phyloP scores from a whole-genome alignment of 345 rosid genomes.

The Acer negundo region DNA sequence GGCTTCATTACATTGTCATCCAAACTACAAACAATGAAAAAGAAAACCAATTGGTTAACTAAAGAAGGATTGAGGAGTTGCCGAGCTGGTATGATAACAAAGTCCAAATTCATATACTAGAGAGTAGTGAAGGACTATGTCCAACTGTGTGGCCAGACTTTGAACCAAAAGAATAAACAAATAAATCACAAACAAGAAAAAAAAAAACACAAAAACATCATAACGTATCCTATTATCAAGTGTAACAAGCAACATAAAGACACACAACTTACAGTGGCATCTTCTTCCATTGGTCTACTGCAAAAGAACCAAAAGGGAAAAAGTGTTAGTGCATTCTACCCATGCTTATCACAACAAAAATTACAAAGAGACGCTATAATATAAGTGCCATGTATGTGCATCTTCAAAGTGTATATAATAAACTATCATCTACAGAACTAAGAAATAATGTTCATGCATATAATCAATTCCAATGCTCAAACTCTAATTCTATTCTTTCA shows the following conservation, averaged over 20 bases:
- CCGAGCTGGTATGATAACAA: neutral
- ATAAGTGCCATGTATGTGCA: neutral
- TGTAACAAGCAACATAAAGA: neutral
- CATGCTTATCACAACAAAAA: neutral
- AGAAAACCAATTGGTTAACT: neutral
- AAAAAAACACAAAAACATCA: neutral
- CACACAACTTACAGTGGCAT: slow-evolving; percentile 35
- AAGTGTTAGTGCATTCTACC: neutral
- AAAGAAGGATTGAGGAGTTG: neutral
- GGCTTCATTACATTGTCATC: neutral
- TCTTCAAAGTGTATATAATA: neutral
- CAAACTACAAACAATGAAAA: neutral
- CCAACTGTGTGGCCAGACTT: neutral
- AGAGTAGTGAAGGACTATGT: neutral
- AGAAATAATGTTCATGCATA: neutral
- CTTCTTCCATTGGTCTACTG: slow-evolving; percentile 79
- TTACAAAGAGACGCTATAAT: neutral
- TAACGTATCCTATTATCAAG: neutral
- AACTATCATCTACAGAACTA: neutral
- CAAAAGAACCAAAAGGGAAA: neutral
- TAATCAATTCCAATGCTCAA: neutral
- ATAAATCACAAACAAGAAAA: neutral
- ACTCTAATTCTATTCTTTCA: neutral
- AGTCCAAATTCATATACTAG: neutral
- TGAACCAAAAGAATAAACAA: neutral